A percentile compares a stretch with the other conserved stretches of the same genome.
phyloP scores from a whole-genome alignment of 1,139 yeast genomes.

The Hyphopichia burtonii region DNA sequence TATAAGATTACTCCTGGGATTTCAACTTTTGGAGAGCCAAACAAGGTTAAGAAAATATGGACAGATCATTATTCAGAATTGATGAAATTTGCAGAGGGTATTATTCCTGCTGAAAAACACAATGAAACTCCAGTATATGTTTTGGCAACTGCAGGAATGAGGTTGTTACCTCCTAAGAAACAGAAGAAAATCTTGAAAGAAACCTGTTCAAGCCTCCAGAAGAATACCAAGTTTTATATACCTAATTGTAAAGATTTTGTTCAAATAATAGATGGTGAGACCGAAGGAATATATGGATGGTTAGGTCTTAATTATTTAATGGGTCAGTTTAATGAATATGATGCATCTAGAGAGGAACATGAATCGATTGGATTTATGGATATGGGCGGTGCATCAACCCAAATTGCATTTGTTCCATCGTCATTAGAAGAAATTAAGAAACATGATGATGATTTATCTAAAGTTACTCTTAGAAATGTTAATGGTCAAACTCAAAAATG shows the following conservation, averaged over 20 bases:
- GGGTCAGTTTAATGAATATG: constrained; percentile 52
- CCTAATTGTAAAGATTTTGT: constrained; percentile 58
- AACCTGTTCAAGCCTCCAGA: constrained; percentile 49
- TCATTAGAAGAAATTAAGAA: constrained; percentile 47
- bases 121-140: constrained; percentile 67
- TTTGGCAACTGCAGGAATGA: constrained; percentile 83
- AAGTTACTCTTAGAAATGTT: constrained; percentile 53
- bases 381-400: constrained; percentile 90
- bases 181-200: constrained; percentile 47
- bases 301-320: constrained; percentile 66
- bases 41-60: constrained; percentile 53
- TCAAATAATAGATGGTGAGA: constrained; percentile 75
- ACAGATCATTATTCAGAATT: constrained; percentile 55
- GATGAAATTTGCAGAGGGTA: constrained; percentile 54
- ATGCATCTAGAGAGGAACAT: constrained; percentile 28
- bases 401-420: constrained; percentile 74
- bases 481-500: constrained; percentile 64
- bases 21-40: constrained; percentile 49
- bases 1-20: constrained; percentile 68
- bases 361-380: constrained; percentile 81
- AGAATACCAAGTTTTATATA: constrained; percentile 50
- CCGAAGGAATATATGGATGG: constrained; percentile 85
- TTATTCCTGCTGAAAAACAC: constrained; percentile 56
- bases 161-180: constrained; percentile 51
- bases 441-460: constrained; percentile 64